These are phyloP conservation scores for Themeda triandra DNA, from an alignment of 176 grass and related monocot species.

Conservation along the genomic window DNA sequence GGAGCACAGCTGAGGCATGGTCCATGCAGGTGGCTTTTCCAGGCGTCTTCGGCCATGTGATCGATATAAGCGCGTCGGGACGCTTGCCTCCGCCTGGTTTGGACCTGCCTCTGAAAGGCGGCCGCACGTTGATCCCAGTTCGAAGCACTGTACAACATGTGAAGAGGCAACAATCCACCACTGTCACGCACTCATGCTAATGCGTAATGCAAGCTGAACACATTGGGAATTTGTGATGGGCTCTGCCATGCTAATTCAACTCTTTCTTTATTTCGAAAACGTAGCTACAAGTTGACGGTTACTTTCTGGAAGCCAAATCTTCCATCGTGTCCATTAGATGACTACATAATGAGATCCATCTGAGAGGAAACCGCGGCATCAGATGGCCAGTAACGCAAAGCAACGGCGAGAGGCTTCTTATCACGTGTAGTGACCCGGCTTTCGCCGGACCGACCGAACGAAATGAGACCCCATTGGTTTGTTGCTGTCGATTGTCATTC, in stretches of 20 bases:
- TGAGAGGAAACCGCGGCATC: no score
- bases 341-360: no score
- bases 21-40: conserved; percentile 26
- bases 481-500: no score
- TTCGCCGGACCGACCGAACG: no score
- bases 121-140: not conserved
- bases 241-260: not conserved
- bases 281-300: not conserved
- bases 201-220: not conserved
- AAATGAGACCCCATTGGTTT: no score
- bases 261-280: not conserved
- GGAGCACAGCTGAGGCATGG: not conserved
- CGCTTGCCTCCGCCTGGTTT: not conserved
- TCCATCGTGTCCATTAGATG: not conserved
- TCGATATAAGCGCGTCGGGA: not conserved
- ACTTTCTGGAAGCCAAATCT: not conserved
- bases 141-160: not conserved
- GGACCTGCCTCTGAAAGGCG: not conserved
- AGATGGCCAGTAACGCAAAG: not conserved
- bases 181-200: no score
- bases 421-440: no score
- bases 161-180: not conserved
- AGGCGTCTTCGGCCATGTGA: conserved; percentile 2
- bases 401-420: not conserved
- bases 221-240: no score